Base-by-base conservation (phyloP, 164 flowering plant species). In the Magnolia sinica region DNA sequence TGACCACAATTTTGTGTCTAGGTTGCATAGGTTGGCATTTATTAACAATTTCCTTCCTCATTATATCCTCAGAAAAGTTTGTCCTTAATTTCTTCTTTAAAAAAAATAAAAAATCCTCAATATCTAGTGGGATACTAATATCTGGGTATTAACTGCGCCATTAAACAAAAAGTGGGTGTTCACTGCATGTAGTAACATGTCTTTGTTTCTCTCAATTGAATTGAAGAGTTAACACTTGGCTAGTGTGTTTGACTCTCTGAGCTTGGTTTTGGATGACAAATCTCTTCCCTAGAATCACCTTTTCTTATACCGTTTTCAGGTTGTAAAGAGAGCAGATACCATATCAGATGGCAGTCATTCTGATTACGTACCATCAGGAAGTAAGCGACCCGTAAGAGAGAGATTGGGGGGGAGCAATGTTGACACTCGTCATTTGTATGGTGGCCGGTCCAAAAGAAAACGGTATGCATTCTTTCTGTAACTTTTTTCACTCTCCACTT, bases 361-460 rank as follows among this genome's bases (percentile, higher is more conserved):
- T 31, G 87, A 87, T 77, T 73, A 82, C 31, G 27, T 50, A 29
- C 83, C 84, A 5, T 72, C 79, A 51, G 96, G 94, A 68, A 82
- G 80, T 55, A 91, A 93, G 82, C 85, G 92, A 27, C 85, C 98
- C 4, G 79, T 88, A 29, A 86, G 87, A 77, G 98, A 90, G 64
- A 88, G 98, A 80, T 81, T 93, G 74, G 61, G 95, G 45, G 97
- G 95, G 23, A 84, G 84, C 81, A 81, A 74, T 78, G 76, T 9
- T 7, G 94, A 85, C 68, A 72, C 82, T 79, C 79, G 81, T 29
- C 45, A 70, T 68, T 50, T 50, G 14, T 71, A 69, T 68, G 80
- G 81, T 64, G 71, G 74, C 64, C 81, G 74, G 11, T 11, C 70
- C 23, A 73, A 76, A 74, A 80, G 81, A 51, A 92, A 92, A 82